Evolutionary conservation across 805 yeast genomes (phyloP), one percentile per base, ranked within the genome.

Genomic region (Suhomyces faveliae): DNA sequence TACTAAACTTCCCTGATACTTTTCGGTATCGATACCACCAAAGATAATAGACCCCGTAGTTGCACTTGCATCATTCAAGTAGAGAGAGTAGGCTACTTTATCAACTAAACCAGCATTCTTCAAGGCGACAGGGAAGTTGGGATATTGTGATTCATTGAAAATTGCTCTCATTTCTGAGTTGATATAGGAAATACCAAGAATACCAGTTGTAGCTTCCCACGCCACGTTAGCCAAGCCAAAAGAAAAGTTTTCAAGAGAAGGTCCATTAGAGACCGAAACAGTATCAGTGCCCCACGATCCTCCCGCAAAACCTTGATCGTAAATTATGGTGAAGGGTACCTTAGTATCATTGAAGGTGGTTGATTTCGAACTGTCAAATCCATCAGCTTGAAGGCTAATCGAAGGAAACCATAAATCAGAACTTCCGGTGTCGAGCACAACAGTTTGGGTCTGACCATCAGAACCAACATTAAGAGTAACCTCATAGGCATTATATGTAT

Each of bases 11-110:
- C 62, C 63, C 12, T 39, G 30, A 47, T 56, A 59, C 24, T 61
- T 58, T 12, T 66, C 52, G 12, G 54, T 41, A 50, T 69, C 71
- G 22, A 61, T 55, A 25, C 63, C 67, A 10, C 73, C 74, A 50
- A 69, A 58, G 9, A 55, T 42, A 5, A 69, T 37, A 9, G 51
- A 29, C 4, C 73, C 74, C 2, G 49, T 38, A 17, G 40, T 35
- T 50, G 55, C 47, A 42, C 43, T 22, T 3, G 44, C 53, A 27
- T 51, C 51, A 29, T 59, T 55, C 49, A 67, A 52, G 47, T 53
- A 61, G n/a, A 70, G 35, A 1, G 71, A 59, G 42, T 59, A 66
- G 10, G 63, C 44, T 15, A 52, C 47, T 41, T 55, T 55, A 10
- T 51, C 52, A 25, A 67, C 66, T 20, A 50, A 38, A 5, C 70